A percentile compares a stretch with the other conserved stretches of the same genome.
Conservation (phyloP, 2,329 filamentous ascomycete genomes). For the Calycina marina region DNA sequence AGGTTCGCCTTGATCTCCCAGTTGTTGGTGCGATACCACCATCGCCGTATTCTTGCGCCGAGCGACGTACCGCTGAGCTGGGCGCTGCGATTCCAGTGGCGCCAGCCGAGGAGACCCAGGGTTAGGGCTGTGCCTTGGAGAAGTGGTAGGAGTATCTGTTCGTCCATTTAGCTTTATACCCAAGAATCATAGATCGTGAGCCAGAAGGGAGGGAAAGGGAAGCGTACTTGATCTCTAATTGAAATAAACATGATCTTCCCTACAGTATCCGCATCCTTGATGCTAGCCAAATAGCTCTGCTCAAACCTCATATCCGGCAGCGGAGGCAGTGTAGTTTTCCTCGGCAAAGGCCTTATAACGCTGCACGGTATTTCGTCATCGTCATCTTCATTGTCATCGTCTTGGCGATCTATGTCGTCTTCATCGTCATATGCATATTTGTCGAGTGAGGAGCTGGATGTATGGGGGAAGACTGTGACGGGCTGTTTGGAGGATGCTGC, state of each 20-base stretch:
- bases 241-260: slow-evolving; percentile 75
- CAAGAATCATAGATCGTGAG: background rate
- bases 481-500: slow-evolving; percentile 52
- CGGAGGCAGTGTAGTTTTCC: slow-evolving; percentile 39
- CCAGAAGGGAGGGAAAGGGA: background rate
- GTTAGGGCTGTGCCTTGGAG: slow-evolving; percentile 85
- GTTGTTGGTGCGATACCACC: slow-evolving; percentile 94
- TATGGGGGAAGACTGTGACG: slow-evolving; percentile 29
- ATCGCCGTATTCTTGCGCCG: slow-evolving; percentile 66
- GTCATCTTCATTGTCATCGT: slow-evolving; percentile 34
- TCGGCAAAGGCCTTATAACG: slow-evolving; percentile 39
- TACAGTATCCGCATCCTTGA: slow-evolving; percentile 65
- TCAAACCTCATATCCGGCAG: slow-evolving; percentile 91
- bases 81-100: slow-evolving; percentile 71
- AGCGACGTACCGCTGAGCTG: slow-evolving; percentile 61
- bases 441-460: slow-evolving; percentile 18
- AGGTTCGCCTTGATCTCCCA: slow-evolving; percentile 50
- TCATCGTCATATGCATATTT: slow-evolving; percentile 26
- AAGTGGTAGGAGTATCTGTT: slow-evolving; percentile 69
- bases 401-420: slow-evolving; percentile 26
- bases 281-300: slow-evolving; percentile 91
- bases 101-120: slow-evolving; percentile 72
- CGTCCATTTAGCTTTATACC: slow-evolving; percentile 2
- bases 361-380: slow-evolving; percentile 57
- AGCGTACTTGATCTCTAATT: slow-evolving; percentile 64